A percentile compares a stretch with the other conserved stretches of the same genome.
phyloP scores from a whole-genome alignment of 1,284 basidiomycete genomes.

The Leccinum pachyderme region DNA sequence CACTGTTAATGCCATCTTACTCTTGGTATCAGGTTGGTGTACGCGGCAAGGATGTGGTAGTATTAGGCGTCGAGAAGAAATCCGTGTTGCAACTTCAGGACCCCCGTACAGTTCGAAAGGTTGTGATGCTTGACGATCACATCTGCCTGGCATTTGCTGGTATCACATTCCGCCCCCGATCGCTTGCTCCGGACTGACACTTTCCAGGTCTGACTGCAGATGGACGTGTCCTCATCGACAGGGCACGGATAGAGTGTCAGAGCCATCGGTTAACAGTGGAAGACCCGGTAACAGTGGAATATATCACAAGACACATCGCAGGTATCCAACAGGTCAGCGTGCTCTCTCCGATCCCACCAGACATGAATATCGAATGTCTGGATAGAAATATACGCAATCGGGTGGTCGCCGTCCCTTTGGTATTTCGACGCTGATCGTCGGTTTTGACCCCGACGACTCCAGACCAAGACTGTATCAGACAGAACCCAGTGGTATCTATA shows the following conservation, averaged over 20 bases:
- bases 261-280: conserved; percentile 97
- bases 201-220: conserved; percentile 90
- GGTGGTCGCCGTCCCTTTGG: conserved; percentile 99
- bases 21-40: conserved; percentile 77
- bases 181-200: conserved; percentile 10
- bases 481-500: conserved; percentile 97
- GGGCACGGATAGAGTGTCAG: conserved; percentile 96
- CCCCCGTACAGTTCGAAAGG: conserved; percentile 95
- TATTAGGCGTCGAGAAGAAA: conserved; percentile 99
- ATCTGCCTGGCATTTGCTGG: conserved; percentile 97
- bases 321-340: conserved; percentile 89
- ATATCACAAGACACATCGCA: conserved; percentile 97
- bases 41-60: conserved; percentile 91
- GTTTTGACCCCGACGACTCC: conserved; percentile 93
- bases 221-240: conserved; percentile 97
- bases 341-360: not conserved
- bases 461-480: conserved; percentile 93
- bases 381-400: conserved; percentile 94
- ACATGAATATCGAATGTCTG: not conserved
- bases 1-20: conserved; percentile 4
- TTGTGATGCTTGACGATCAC: conserved; percentile 98
- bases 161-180: conserved; percentile 37
- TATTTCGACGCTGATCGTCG: conserved; percentile 95
- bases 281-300: conserved; percentile 97
- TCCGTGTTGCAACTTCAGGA: conserved; percentile 97